Percentiles rank a stretch among this genome's conserved stretches.
Evolutionary conservation across 768 basidiomycete genomes (phyloP).

Genomic region (Mycena filopes): DNA sequence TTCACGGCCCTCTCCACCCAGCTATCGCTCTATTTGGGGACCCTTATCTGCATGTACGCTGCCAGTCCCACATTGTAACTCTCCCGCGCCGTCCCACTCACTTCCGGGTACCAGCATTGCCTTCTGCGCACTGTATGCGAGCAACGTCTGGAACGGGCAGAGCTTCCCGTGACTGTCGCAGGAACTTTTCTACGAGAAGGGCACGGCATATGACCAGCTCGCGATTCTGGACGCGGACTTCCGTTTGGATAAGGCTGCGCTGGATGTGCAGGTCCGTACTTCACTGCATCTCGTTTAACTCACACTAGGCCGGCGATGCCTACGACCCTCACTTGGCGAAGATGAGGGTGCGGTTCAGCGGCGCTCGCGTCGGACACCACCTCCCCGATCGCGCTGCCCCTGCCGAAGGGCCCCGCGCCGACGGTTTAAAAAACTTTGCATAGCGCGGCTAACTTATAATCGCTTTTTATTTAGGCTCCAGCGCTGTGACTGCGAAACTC

Average conservation of each 20-base stretch:
- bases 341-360: slow-evolving; percentile 54
- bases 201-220: slow-evolving; percentile 62
- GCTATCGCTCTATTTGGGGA: slow-evolving; percentile 60
- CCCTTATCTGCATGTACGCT: slow-evolving; percentile 66
- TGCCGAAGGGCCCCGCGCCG: no score
- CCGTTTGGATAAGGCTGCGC: slow-evolving; percentile 56
- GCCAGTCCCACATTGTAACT: neutral
- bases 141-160: slow-evolving; percentile 66
- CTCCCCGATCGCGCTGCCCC: no score
- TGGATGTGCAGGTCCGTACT: slow-evolving; percentile 52
- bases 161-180: no score
- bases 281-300: no score
- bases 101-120: slow-evolving; percentile 45
- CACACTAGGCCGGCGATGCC: slow-evolving; percentile 45
- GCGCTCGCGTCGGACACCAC: no score
- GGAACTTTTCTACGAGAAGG: slow-evolving; percentile 63
- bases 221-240: slow-evolving; percentile 63
- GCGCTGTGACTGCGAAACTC: no score
- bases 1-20: slow-evolving; percentile 69
- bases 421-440: no score
- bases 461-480: no score
- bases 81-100: neutral
- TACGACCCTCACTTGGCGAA: slow-evolving; percentile 66
- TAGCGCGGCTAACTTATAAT: no score
- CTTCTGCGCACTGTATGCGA: slow-evolving; percentile 56